Evolutionary conservation across 441 rosid genomes (phyloP).

Genomic region (Gossypium davidsonii): DNA sequence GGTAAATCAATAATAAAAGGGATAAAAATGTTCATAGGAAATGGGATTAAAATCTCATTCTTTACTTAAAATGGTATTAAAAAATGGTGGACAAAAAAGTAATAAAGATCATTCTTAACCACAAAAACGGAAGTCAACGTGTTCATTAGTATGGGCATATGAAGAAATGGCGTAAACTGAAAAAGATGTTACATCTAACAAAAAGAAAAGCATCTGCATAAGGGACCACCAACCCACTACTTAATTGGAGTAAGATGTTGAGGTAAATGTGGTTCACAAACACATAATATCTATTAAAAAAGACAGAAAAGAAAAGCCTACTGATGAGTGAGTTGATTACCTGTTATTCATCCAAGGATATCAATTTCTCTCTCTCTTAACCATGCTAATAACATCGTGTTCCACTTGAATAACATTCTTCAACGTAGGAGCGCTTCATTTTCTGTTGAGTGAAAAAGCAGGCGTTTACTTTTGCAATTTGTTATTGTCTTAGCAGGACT

Average conservation of each 20-base stretch:
- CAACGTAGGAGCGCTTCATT: too few relatives aligned
- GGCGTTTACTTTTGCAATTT: too few relatives aligned
- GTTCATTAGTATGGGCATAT: not conserved
- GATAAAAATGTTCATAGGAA: not conserved
- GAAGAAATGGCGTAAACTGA: not conserved
- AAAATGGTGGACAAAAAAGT: not conserved
- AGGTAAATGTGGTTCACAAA: not conserved
- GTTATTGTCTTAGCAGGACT: too few relatives aligned
- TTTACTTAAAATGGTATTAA: not conserved
- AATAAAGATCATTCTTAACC: not conserved
- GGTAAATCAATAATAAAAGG: not conserved
- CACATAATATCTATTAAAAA: not conserved
- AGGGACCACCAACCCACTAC: not conserved
- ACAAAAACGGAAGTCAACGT: not conserved
- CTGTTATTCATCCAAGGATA: not conserved
- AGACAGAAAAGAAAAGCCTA: not conserved
- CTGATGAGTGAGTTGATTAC: not conserved
- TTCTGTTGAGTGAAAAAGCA: too few relatives aligned
- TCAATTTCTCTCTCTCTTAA: not conserved
- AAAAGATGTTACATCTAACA: not conserved
- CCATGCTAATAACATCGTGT: too few relatives aligned
- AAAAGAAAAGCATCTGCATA: not conserved
- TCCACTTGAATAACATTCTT: too few relatives aligned
- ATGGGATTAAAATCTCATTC: not conserved
- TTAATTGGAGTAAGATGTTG: not conserved